Conservation (phyloP, 208 protist genomes). For the Sergeia podlipaevii region DNA sequence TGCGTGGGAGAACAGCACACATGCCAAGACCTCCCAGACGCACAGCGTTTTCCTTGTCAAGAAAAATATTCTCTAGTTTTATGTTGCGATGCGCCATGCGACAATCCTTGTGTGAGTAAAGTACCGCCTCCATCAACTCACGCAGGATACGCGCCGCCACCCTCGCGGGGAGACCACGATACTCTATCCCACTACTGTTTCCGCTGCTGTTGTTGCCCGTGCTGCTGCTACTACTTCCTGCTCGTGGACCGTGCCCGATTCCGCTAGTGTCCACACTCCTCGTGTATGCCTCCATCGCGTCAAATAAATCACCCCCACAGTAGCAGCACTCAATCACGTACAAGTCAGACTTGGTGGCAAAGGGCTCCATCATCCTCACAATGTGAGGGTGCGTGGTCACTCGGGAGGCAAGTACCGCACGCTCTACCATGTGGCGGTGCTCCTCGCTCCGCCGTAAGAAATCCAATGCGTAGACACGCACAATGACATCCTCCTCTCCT, state of each 20-base stretch:
- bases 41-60: conserved; percentile 35
- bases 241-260: background rate
- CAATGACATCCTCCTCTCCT: conserved; percentile 21
- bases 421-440: conserved; percentile 52
- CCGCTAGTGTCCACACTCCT: conserved; percentile 3
- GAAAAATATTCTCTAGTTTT: conserved; percentile 69
- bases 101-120: conserved; percentile 47
- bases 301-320: conserved; percentile 53
- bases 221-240: background rate
- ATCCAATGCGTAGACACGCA: conserved; percentile 64
- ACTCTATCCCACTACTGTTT: background rate
- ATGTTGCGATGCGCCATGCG: conserved; percentile 73
- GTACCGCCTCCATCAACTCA: conserved; percentile 48
- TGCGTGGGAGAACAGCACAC: conserved; percentile 40
- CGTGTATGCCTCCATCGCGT: conserved; percentile 31
- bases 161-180: conserved; percentile 12
- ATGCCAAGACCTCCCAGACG: conserved; percentile 55
- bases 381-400: conserved; percentile 43
- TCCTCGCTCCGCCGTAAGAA: conserved; percentile 38
- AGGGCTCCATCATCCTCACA: conserved; percentile 20
- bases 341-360: conserved; percentile 51
- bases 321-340: conserved; percentile 58
- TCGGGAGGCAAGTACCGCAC: conserved; percentile 37
- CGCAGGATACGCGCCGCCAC: conserved; percentile 33
- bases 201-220: background rate